Evolutionary conservation across 345 rosid species (phyloP), one percentile per base, ranked within the genome.

Genomic region (Clarkia xantiana): DNA sequence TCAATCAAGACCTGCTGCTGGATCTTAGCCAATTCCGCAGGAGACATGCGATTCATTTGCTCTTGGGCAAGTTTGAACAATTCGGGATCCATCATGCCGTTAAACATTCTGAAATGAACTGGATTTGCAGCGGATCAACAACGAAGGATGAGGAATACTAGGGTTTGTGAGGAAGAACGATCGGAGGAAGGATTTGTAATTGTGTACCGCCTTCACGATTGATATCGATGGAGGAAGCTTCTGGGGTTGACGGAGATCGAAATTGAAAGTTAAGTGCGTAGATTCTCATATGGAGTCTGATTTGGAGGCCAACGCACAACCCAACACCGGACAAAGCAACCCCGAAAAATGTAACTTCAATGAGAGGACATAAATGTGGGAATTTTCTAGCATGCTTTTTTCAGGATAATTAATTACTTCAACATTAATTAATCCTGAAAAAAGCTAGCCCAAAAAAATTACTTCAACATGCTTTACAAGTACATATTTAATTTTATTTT

Each of bases 41-140:
- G 84, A 0, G 96, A 71, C 94, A 91, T 84, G 55, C 95, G 95
- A 58, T 86, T 82, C 78, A 93, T 78, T 76, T 93, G 99, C 43
- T 93, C 99, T 69, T 93, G 97, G 49, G 95, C 97, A 20, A 87
- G 61, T 22, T 68, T 77, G 36, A 87, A 69, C 80, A 93, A 54
- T 58, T 84, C 96, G 40, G 99, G 96, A 84, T 93, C 96, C 94
- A 93, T 84, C 84, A 71, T 67, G 47, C 94, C 90, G 76, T 76
- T 69, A 56, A 82, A 73, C 88, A 85, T 75, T 57, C 47, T 57
- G 17, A 34, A 14, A 19, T 13, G 34, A 47, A 11, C 34, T 46
- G 39, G 18, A 18, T 11, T 48, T 42, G 16, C 13, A 15, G 13
- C 11, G 19, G 53, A n/a, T 10, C 12, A 41, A 41, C 42, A 7